phyloP scores from a whole-genome alignment of 148 eudicot genomes.

The Gaultheria prostrata region DNA sequence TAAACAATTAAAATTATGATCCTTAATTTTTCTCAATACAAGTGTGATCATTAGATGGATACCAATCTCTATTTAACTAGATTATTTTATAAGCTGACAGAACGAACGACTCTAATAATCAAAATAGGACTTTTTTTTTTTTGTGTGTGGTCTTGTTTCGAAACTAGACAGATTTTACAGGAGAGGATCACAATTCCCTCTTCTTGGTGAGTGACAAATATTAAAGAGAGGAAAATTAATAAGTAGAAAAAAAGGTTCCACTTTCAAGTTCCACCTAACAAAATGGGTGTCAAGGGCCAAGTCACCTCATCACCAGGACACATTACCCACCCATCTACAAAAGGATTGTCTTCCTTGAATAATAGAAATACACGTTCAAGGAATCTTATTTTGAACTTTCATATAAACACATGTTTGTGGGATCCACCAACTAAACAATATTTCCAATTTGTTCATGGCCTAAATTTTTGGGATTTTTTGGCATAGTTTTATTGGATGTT shows the following conservation, averaged over 20 bases:
- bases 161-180: not conserved
- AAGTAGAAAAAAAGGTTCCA: not conserved
- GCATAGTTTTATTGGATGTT: no score
- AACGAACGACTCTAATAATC: not conserved
- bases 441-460: no score
- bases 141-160: not conserved
- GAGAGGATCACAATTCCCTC: not conserved
- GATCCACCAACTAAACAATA: no score
- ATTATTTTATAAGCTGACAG: not conserved
- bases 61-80: not conserved
- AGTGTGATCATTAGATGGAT: not conserved
- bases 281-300: constrained; percentile 8
- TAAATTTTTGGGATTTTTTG: no score
- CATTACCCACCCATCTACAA: constrained; percentile 19
- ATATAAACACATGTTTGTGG: no score
- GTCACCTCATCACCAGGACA: constrained; percentile 17
- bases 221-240: not conserved
- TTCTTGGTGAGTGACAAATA: not conserved
- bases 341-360: not conserved
- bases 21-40: not conserved
- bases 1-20: not conserved
- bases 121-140: not conserved
- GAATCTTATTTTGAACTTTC: no score
- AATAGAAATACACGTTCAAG: no score
- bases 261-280: constrained; percentile 8